Conservation (phyloP, 176 grass and related monocot species). For the Triticum turgidum region DNA sequence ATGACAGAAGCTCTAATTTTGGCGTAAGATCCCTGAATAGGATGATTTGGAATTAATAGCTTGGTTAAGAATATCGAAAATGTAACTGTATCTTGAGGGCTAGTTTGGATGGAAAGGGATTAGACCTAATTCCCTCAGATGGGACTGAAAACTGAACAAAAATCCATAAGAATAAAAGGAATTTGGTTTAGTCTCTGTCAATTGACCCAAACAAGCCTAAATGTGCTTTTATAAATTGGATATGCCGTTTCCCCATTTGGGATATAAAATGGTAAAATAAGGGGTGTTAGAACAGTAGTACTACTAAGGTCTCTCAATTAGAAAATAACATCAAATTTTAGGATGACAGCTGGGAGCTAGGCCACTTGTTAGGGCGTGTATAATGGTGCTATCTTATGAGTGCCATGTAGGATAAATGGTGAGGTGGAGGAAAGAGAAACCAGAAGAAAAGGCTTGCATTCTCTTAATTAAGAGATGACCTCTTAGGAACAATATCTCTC, state of each 20-base stretch:
- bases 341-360: background rate
- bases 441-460: no score
- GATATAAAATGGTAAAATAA: background rate
- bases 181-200: background rate
- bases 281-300: background rate
- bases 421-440: no score
- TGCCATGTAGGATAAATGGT: no score
- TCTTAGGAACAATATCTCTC: no score
- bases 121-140: background rate
- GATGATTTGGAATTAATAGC: background rate
- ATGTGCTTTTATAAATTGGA: background rate
- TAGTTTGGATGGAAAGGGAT: background rate
- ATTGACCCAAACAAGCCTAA: background rate
- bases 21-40: background rate
- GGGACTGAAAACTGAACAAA: background rate
- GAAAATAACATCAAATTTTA: slow-evolving; percentile 11
- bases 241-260: background rate
- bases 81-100: background rate
- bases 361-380: background rate
- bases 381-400: no score
- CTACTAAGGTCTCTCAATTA: background rate
- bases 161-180: background rate
- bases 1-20: slow-evolving; percentile 3
- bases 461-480: no score
- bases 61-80: background rate